Evolutionary conservation across 2,329 filamentous ascomycete species (phyloP).

Genomic region (Hypoxylon sp.): DNA sequence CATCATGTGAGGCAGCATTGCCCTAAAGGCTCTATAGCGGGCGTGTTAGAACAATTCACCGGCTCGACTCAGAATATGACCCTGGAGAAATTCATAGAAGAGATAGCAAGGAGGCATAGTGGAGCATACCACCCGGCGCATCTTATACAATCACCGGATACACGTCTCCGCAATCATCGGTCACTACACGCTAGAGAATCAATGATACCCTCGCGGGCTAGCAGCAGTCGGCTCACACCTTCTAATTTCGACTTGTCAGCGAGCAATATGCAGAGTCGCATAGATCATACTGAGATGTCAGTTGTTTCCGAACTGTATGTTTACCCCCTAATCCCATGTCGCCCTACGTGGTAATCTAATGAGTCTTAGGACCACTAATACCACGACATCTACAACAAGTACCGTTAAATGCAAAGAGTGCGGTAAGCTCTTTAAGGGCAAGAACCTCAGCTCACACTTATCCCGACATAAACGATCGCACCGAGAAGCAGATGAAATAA

Average conservation of each 20-base stretch:
- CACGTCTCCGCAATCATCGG: background rate
- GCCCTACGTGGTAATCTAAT: conserved; percentile 8
- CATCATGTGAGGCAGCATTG: conserved; percentile 29
- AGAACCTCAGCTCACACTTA: conserved; percentile 25
- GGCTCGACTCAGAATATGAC: background rate
- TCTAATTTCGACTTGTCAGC: conserved; percentile 18
- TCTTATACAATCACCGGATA: conserved; percentile 18
- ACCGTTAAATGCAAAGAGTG: conserved; percentile 22
- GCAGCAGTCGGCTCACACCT: conserved; percentile 18
- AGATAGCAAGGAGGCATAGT: conserved; percentile 12
- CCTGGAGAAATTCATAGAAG: conserved; percentile 11
- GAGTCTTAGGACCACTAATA: conserved; percentile 21
- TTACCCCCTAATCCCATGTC: background rate
- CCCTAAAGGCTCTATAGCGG: background rate
- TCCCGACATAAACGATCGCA: conserved; percentile 38
- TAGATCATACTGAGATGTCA: conserved; percentile 18
- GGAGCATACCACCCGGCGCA: conserved; percentile 25
- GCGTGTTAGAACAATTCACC: background rate
- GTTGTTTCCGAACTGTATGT: conserved; percentile 14
- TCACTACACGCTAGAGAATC: conserved; percentile 1
- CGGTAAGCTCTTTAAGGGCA: conserved; percentile 25
- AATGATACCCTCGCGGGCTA: conserved; percentile 8
- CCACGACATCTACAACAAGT: conserved; percentile 18
- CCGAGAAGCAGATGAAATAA: background rate
- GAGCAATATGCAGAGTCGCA: conserved; percentile 8